Evolutionary conservation across 2,329 filamentous ascomycete species (phyloP).

Genomic region (Ophiostoma ulmi): DNA sequence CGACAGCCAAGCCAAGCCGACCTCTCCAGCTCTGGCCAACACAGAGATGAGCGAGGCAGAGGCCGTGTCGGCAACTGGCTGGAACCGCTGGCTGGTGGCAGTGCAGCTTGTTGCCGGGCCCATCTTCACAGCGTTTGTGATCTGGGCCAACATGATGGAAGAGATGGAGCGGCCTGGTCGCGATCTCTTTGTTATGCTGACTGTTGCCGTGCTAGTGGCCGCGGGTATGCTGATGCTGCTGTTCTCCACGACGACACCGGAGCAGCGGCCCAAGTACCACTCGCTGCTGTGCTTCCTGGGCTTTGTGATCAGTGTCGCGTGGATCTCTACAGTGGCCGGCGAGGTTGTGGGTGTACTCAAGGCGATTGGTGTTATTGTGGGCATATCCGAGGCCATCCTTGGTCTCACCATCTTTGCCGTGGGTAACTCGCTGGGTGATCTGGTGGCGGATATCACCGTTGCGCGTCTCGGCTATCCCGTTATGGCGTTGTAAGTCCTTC

Average conservation of each 20-base stretch:
- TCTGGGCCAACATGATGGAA: slow-evolving; percentile 63
- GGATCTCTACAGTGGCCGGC: slow-evolving; percentile 93
- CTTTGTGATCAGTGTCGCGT: slow-evolving; percentile 85
- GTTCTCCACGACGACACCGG: slow-evolving; percentile 61
- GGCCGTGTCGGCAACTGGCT: slow-evolving; percentile 36
- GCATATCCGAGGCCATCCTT: slow-evolving; percentile 90
- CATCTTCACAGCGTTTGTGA: slow-evolving; percentile 69
- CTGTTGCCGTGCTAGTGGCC: slow-evolving; percentile 65
- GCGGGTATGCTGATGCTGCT: slow-evolving; percentile 61
- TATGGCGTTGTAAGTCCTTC: slow-evolving; percentile 66
- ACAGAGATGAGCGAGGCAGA: background rate
- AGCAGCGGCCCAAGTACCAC: slow-evolving; percentile 65
- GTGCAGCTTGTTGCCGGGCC: slow-evolving; percentile 84
- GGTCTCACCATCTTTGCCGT: slow-evolving; percentile 95
- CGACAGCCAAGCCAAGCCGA: background rate
- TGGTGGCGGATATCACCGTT: slow-evolving; percentile 92
- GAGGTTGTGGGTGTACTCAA: slow-evolving; percentile 96
- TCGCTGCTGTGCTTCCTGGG: slow-evolving; percentile 80
- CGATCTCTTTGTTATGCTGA: slow-evolving; percentile 51
- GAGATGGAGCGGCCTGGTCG: slow-evolving; percentile 50
- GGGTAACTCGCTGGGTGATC: slow-evolving; percentile 88
- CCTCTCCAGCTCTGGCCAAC: background rate
- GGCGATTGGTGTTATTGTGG: slow-evolving; percentile 81
- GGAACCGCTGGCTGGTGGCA: slow-evolving; percentile 87
- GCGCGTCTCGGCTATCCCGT: slow-evolving; percentile 90